phyloP scores from a whole-genome alignment of 2,329 filamentous ascomycete species.

The Botrytis sinoallii region DNA sequence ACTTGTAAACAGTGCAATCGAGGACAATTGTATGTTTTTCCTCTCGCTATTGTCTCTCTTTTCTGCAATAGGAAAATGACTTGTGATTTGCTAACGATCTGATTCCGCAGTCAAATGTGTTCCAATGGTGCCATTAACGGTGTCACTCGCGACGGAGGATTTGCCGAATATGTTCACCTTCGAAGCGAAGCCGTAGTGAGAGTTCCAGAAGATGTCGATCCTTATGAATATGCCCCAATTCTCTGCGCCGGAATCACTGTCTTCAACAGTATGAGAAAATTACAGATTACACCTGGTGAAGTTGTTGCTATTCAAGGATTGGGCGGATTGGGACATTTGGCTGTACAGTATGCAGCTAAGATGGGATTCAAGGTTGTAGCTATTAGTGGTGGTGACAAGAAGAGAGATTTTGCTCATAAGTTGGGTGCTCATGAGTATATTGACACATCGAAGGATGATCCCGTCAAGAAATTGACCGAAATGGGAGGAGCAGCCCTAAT shows the following conservation, averaged over 20 bases:
- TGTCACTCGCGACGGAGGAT: conserved; percentile 64
- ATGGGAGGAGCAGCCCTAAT: conserved; percentile 62
- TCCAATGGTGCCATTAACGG: conserved; percentile 62
- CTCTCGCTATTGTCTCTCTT: not conserved
- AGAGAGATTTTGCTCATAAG: conserved; percentile 62
- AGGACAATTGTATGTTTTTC: conserved; percentile 44
- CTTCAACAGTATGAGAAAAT: conserved; percentile 57
- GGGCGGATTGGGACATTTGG: conserved; percentile 73
- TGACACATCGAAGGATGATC: conserved; percentile 52
- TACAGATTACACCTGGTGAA: conserved; percentile 50
- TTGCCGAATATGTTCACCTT: conserved; percentile 60
- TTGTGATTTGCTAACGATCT: not conserved
- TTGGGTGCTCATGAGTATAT: conserved; percentile 62
- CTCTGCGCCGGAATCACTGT: conserved; percentile 65
- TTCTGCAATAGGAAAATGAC: not conserved
- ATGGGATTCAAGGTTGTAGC: conserved; percentile 75
- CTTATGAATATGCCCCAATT: conserved; percentile 54
- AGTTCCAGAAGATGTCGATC: conserved; percentile 51
- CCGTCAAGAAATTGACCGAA: conserved; percentile 48
- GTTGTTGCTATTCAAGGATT: conserved; percentile 63
- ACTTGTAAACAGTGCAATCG: conserved; percentile 61
- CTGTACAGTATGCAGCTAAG: conserved; percentile 70
- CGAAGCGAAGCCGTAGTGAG: conserved; percentile 58
- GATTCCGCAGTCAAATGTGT: conserved; percentile 56
- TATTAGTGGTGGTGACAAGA: conserved; percentile 62